Evolutionary conservation across 805 yeast species (phyloP).

Genomic region (Wickerhamiella domercqiae): DNA sequence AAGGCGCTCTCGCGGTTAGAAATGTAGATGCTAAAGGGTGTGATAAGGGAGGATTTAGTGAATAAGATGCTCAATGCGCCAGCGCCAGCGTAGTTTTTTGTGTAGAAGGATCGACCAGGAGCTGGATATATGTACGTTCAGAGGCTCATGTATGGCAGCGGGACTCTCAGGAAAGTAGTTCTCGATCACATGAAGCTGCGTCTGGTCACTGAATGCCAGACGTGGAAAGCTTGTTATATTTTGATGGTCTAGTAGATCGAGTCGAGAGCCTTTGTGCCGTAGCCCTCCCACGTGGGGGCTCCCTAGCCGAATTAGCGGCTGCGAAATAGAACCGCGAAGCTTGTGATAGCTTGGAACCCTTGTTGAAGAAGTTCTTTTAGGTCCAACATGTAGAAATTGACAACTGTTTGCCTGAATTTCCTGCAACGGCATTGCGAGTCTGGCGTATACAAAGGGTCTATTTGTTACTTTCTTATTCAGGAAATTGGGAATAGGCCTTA

Average conservation of each 20-base stretch:
- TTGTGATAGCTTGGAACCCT: background rate
- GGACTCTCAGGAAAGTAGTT: conserved; percentile 19
- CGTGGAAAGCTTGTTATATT: conserved; percentile 26
- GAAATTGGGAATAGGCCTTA: no score
- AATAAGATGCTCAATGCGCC: conserved; percentile 34
- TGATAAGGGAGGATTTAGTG: conserved; percentile 19
- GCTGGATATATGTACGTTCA: background rate
- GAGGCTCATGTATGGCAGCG: background rate
- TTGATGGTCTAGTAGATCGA: conserved; percentile 27
- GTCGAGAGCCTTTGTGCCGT: conserved; percentile 20
- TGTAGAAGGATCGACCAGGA: conserved; percentile 18
- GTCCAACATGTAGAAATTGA: no score
- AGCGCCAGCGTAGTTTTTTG: conserved; percentile 34
- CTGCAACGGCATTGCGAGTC: no score
- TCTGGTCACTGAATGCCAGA: conserved; percentile 5
- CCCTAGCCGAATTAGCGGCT: conserved; percentile 3
- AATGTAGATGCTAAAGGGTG: background rate
- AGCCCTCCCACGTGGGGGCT: conserved; percentile 8
- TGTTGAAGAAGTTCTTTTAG: no score
- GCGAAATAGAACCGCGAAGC: conserved; percentile 1
- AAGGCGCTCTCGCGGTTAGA: background rate
- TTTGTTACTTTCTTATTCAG: no score
- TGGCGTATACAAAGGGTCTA: no score
- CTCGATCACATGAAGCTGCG: conserved; percentile 17
- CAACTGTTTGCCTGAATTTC: no score